phyloP scores from a whole-genome alignment of 805 yeast genomes.

The Barnettozyma sp. region DNA sequence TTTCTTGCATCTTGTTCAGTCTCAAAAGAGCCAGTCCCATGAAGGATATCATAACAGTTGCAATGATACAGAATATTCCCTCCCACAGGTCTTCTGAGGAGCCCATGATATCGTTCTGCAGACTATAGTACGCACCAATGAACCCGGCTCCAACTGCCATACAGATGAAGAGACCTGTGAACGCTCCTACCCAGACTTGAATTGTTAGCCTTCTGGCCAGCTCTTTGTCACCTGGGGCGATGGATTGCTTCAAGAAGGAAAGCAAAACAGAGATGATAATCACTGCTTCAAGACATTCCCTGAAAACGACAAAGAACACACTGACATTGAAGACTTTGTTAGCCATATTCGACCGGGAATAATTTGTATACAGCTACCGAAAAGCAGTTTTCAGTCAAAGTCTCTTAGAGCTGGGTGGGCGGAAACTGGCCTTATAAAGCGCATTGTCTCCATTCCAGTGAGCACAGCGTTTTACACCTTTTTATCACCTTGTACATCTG shows the following conservation, averaged over 20 bases:
- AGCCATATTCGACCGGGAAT: constrained; percentile 1
- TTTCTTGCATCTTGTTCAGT: constrained; percentile 91
- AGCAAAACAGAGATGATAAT: constrained; percentile 84
- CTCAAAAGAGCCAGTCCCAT: constrained; percentile 98
- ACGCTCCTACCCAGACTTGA: constrained; percentile 87
- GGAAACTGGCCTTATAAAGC: constrained; percentile 2
- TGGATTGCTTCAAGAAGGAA: constrained; percentile 86
- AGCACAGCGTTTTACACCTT: no score
- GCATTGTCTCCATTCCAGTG: no score
- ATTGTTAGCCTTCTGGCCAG: constrained; percentile 55
- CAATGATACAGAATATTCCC: constrained; percentile 88
- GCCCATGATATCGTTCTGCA: constrained; percentile 80
- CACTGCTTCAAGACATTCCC: constrained; percentile 92
- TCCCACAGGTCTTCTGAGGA: constrained; percentile 93
- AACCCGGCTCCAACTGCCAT: constrained; percentile 83
- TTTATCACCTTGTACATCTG: no score
- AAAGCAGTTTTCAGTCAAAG: no score
- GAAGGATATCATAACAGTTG: constrained; percentile 77
- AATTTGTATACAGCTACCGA: not conserved
- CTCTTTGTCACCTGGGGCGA: constrained; percentile 45
- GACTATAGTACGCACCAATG: constrained; percentile 85
- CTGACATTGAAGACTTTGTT: constrained; percentile 30
- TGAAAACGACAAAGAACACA: constrained; percentile 83
- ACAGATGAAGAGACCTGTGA: constrained; percentile 70
- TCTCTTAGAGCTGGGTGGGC: no score